phyloP scores from a whole-genome alignment of 768 basidiomycete species.

The Calocera viscosa region DNA sequence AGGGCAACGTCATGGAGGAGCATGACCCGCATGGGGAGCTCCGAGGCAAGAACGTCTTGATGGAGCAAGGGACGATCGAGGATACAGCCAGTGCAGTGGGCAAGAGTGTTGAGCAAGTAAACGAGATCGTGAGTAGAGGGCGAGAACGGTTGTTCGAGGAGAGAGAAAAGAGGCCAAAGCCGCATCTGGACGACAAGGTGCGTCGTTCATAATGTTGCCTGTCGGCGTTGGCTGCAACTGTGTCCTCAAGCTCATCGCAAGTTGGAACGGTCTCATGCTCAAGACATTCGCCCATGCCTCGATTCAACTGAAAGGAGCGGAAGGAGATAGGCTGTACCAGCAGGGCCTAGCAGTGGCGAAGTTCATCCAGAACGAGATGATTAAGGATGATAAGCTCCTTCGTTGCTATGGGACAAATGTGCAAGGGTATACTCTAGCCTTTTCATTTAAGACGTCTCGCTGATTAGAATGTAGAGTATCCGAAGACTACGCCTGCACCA shows the following conservation, averaged over 20 bases:
- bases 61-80: slow-evolving; percentile 18
- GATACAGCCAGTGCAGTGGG: neutral
- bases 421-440: neutral
- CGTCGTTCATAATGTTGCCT: neutral
- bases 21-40: slow-evolving; percentile 33
- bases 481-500: slow-evolving; percentile 35
- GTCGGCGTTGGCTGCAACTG: neutral
- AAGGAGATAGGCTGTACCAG: neutral
- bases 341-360: neutral
- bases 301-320: slow-evolving; percentile 11
- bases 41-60: slow-evolving; percentile 18
- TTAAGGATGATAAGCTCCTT: neutral
- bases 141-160: slow-evolving; percentile 22
- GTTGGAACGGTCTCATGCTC: slow-evolving; percentile 36
- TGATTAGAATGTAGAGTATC: slow-evolving; percentile 6
- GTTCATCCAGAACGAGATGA: slow-evolving; percentile 1
- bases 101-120: slow-evolving; percentile 19
- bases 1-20: slow-evolving; percentile 30
- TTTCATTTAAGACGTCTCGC: neutral
- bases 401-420: slow-evolving; percentile 1
- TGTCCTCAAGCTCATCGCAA: slow-evolving; percentile 24
- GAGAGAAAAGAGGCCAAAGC: slow-evolving; percentile 29
- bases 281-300: slow-evolving; percentile 19
- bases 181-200: slow-evolving; percentile 33
- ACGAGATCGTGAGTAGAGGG: slow-evolving; percentile 17